A percentile compares a stretch with the other conserved stretches of the same genome.
Conservation (phyloP, 2,329 filamentous ascomycete genomes). For the Beauveria sp. region DNA sequence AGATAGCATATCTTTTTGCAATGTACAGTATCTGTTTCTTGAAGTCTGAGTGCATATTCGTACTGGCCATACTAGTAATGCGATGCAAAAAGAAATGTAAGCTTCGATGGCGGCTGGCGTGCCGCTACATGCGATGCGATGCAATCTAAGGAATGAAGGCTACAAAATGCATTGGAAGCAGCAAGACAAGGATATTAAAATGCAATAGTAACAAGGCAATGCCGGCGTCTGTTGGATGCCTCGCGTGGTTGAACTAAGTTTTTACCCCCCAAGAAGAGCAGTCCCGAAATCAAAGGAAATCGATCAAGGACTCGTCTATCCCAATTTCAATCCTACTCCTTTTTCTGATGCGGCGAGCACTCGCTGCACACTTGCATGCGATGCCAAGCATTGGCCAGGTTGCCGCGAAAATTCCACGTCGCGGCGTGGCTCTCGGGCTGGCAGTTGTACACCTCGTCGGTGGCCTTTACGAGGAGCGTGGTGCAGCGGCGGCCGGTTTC, state of each 20-base stretch:
- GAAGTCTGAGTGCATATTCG: not conserved
- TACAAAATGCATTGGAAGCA: not conserved
- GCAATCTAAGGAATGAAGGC: not conserved
- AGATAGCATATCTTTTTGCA: conserved; percentile 4
- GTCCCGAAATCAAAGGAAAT: not conserved
- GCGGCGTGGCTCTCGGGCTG: conserved; percentile 53
- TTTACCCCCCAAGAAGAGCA: not conserved
- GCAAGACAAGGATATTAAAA: not conserved
- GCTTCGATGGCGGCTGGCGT: not conserved
- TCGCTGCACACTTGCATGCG: conserved; percentile 37
- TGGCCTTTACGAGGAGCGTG: conserved; percentile 56
- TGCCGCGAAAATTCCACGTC: conserved; percentile 58
- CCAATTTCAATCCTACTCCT: not conserved
- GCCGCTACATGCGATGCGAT: not conserved
- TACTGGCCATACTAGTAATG: not conserved
- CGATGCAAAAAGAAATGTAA: not conserved
- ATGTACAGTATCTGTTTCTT: conserved; percentile 5
- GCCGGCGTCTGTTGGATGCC: not conserved
- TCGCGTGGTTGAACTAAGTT: not conserved
- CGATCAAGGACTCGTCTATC: not conserved
- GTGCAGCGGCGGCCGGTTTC: conserved; percentile 30
- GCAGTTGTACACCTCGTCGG: conserved; percentile 58
- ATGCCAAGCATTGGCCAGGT: conserved; percentile 62
- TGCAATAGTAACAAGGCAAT: not conserved
- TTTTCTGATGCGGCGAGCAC: conserved; percentile 16